Base-by-base conservation (phyloP, 768 basidiomycete species). In the Amanita muscaria region DNA sequence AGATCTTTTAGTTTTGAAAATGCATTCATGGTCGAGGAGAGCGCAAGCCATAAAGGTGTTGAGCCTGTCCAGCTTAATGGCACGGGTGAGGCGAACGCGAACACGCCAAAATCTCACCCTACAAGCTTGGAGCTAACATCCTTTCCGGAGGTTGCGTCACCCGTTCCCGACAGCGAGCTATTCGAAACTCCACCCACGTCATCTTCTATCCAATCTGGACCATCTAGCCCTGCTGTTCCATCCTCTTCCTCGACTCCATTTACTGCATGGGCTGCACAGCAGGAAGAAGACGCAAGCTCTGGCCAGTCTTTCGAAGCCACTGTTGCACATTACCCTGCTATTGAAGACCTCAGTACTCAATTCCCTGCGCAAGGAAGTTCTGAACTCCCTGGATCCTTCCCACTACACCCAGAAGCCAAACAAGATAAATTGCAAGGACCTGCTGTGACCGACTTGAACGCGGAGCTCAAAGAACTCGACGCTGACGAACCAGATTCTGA, bases 181-280 rank as follows among this genome's bases (percentile, higher is more conserved):
- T 86, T 86, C 53, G 64, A 70, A 39, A 84, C 81, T 0, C 80
- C 82, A 22, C 77, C 74, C 1, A 35, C 43, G 16, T 44, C 42
- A 34, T 21, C 43, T 8, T 8, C 23, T 8, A n/a, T 25, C n/a
- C 19, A 27, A 36, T 44, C 43, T 9, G 22, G 24, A 25, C 24
- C 23, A n/a, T 14, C 46, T 9, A 34, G 32, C 16, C 32, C 19
- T 5, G 8, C 10, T 11, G 39, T 22, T 3, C 19, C 39, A 21
- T 22, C 39, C 4, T 3, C 30, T 33, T 10, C 30, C 15, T 11
- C 25, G 16, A 14, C 16, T 5, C 19, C n/a, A 18, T 7, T 27
- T 1, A 7, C 7, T 29, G 5, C 40, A 21, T 3, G 5, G 24
- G 27, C 18, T 3, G 18, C 43, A 3, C 33, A 3, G 11, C 15